Percentiles rank a stretch among this genome's conserved stretches.
These are phyloP conservation scores for Starmera caribaea DNA, from an alignment of 805 yeast species.

Conservation along the genomic window DNA sequence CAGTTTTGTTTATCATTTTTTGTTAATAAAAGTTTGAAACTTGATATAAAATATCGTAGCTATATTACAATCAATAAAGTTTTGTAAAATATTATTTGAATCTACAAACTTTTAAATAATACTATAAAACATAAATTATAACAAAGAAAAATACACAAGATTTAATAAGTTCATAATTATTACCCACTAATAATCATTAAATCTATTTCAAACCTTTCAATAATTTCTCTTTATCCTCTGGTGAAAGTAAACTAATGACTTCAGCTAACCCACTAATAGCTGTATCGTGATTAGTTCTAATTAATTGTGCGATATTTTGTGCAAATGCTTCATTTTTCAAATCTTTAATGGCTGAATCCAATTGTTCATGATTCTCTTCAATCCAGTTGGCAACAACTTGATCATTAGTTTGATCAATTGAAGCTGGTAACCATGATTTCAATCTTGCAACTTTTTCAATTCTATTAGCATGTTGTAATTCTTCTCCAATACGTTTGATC, in stretches of 20 bases:
- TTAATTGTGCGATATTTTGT: slow-evolving; percentile 49
- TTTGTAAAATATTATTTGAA: no score
- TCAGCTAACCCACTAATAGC: slow-evolving; percentile 47
- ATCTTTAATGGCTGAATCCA: slow-evolving; percentile 52
- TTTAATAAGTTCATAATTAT: no score
- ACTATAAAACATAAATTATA: no score
- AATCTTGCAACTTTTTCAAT: slow-evolving; percentile 80
- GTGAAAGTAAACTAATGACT: slow-evolving; percentile 39
- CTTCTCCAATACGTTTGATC: slow-evolving; percentile 61
- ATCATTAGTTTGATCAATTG: slow-evolving; percentile 64
- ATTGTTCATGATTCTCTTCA: slow-evolving; percentile 60
- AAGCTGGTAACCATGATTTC: slow-evolving; percentile 75
- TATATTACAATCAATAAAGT: no score
- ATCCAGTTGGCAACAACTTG: slow-evolving; percentile 76
- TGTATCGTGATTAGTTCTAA: slow-evolving; percentile 44
- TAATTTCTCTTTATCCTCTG: slow-evolving; percentile 42
- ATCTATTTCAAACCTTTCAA: slow-evolving; percentile 23
- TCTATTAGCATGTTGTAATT: slow-evolving; percentile 49
- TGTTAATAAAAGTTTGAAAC: no score
- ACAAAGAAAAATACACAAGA: no score
- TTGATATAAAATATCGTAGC: no score
- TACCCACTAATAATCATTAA: neutral
- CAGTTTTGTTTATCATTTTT: no score
- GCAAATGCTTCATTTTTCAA: slow-evolving; percentile 60
- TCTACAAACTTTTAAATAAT: no score